Conservation (phyloP, 2,329 filamentous ascomycete genomes). For the Rhynchosporium agropyri region DNA sequence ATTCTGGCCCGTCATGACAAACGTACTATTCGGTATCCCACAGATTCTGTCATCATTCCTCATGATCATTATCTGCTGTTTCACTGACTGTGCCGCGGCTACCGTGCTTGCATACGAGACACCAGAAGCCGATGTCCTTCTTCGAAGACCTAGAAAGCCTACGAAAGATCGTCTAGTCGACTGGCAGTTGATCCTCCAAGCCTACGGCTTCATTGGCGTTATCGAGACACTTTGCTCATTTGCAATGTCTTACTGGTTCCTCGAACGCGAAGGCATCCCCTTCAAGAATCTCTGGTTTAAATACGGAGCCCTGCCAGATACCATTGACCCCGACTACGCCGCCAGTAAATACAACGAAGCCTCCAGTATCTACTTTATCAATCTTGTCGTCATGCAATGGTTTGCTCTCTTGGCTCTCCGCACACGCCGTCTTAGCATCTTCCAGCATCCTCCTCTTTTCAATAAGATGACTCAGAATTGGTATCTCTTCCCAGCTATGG, state of each 20-base stretch:
- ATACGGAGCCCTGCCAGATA: constrained; percentile 55
- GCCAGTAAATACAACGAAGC: constrained; percentile 50
- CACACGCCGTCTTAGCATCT: constrained; percentile 66
- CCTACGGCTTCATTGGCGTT: constrained; percentile 72
- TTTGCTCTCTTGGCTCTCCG: constrained; percentile 73
- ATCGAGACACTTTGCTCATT: constrained; percentile 62
- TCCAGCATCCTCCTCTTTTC: constrained; percentile 71
- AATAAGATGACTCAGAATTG: constrained; percentile 67
- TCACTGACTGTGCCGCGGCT: constrained; percentile 75
- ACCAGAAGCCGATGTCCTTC: constrained; percentile 74
- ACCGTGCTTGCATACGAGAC: constrained; percentile 76
- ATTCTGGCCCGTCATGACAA: constrained; percentile 64
- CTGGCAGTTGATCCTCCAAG: constrained; percentile 70
- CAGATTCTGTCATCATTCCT: constrained; percentile 62
- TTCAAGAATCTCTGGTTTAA: constrained; percentile 70
- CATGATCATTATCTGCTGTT: constrained; percentile 57
- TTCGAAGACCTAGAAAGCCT: constrained; percentile 67
- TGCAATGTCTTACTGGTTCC: constrained; percentile 69
- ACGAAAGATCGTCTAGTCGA: constrained; percentile 74
- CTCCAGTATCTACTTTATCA: constrained; percentile 72
- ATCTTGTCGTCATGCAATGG: constrained; percentile 79
- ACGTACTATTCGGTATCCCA: constrained; percentile 63
- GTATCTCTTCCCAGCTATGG: constrained; percentile 70
- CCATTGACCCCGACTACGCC: constrained; percentile 55
- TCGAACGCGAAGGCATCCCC: constrained; percentile 62